Base-by-base conservation (phyloP, 352 stramenopile genomes). In the Phytophthora pinifolia region DNA sequence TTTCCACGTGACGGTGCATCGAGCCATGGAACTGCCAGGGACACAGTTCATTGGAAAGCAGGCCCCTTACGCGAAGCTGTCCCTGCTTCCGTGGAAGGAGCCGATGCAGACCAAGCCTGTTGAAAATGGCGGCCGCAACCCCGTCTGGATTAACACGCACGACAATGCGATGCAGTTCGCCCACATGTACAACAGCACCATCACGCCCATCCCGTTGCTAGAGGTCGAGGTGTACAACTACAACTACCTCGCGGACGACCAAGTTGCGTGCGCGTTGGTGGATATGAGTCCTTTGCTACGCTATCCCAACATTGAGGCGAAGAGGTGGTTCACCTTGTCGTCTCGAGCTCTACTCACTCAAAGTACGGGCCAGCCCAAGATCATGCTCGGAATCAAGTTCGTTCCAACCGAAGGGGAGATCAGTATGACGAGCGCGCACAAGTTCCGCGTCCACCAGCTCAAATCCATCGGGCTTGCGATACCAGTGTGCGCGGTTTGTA, bases 111-210 rank as follows among this genome's bases (percentile, higher is more conserved):
- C 85, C 1, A 91, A 90, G 44, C 66, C 83, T 1, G 71, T 74
- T 12, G 81, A 93, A 50, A 87, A 75, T 37, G 83, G 85, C 18
- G 85, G 83, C 4, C 77, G 78, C 9, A 82, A 91, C 49, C 85
- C 85, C 15, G 64, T 86, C 18, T 95, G 83, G 83, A 80, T 74
- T 33, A 76, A 50, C 47, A 69, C 70, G 36, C 79, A 93, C 48
- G 79, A 90, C 51, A 93, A 92, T 45, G 70, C 62, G 51, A 87
- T 93, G 78, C 78, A 88, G 18, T 88, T 95, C 37, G 80, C 84
- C 29, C 85, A 95, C 68, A 91, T 92, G 76, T 95, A 92, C 71
- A 95, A 92, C 67, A 92, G 83, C 58, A 84, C 73, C 10, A 93
- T 92, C 66, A 95, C 84, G 2, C 85, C 85, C 4, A 90, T 93